A percentile compares a stretch with the other conserved stretches of the same genome.
phyloP scores from a whole-genome alignment of 2,329 filamentous ascomycete genomes.

The Dothistroma septosporum region DNA sequence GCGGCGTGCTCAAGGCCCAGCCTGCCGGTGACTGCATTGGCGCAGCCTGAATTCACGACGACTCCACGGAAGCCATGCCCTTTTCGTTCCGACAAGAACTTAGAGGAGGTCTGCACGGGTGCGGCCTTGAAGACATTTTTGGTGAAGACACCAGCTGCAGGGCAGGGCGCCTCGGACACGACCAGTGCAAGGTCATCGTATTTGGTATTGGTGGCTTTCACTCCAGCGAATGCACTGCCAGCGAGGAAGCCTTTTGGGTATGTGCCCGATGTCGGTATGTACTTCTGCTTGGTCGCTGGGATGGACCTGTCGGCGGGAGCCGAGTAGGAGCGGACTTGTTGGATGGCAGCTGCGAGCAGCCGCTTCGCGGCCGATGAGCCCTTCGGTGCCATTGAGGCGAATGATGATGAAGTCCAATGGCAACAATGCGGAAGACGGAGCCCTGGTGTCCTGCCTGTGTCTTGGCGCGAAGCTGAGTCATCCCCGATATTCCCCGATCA shows the following conservation, averaged over 20 bases:
- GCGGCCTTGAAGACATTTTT: slow-evolving; percentile 98
- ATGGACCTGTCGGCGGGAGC: slow-evolving; percentile 57
- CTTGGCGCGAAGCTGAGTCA: too few relatives aligned
- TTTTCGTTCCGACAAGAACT: slow-evolving; percentile 53
- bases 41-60: slow-evolving; percentile 91
- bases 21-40: slow-evolving; percentile 92
- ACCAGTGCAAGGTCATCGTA: slow-evolving; percentile 89
- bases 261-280: slow-evolving; percentile 76
- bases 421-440: not conserved
- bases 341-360: slow-evolving; percentile 28
- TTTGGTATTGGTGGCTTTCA: slow-evolving; percentile 87
- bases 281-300: slow-evolving; percentile 80
- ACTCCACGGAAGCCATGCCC: slow-evolving; percentile 74
- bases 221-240: slow-evolving; percentile 83
- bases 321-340: slow-evolving; percentile 54
- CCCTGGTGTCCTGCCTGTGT: too few relatives aligned
- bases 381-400: slow-evolving; percentile 21
- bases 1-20: slow-evolving; percentile 84
- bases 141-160: slow-evolving; percentile 89
- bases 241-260: slow-evolving; percentile 89
- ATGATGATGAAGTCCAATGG: not conserved
- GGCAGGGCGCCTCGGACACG: slow-evolving; percentile 78
- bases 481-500: not conserved
- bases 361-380: slow-evolving; percentile 20
- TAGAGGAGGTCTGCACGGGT: slow-evolving; percentile 80